Evolutionary conservation across 495 filamentous ascomycete genomes (phyloP), one percentile per base, ranked within the genome.

Genomic region (Penicillium antarcticum): DNA sequence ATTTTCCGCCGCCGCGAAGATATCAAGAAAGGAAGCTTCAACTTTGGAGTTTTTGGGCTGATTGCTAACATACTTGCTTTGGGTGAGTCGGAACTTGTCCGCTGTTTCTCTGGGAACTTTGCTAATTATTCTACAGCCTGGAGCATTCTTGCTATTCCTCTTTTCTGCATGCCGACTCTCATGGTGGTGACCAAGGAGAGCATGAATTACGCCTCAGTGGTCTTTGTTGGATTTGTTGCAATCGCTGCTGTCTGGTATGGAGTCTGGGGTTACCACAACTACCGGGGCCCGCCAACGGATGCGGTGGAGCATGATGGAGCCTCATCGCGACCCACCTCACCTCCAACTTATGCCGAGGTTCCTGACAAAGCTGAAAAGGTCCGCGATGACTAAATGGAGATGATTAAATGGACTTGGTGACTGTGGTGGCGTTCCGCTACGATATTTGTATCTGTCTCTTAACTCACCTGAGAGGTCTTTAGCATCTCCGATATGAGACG

Each of bases 171-270:
- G 73, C 73, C 72, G 0, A 66, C 72, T 0, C 23, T 52, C 31
- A 55, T 51, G 45, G 56, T 64, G 1, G 73, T 80, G 19, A 67
- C 66, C 29, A 37, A 58, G 32, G 44, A 56, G 14, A 68, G 48
- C 21, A 79, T 78, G 68, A 80, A 83, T 57, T 83, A 83, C 52
- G 80, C 80, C 21, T 73, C 65, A 13, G 80, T 81, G 2, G 80
- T 83, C n/a, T 84, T 85, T 61, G 70, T 75, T 39, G 77, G 74
- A 1, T 78, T 80, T 52, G 71, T 77, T n/a, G 34, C 62, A 31
- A 76, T 84, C 42, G 65, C 71, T 18, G 66, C 72, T 16, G 63
- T 76, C 8, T 87, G 83, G 82, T 87, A 88, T 68, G 72, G 77
- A 29, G 69, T 79, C 23, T 80, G 82, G 73, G 83, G 85, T 23